These are phyloP conservation scores for Vaccinium vitisidaea DNA, from an alignment of 148 eudicot genomes.

Conservation along the genomic window DNA sequence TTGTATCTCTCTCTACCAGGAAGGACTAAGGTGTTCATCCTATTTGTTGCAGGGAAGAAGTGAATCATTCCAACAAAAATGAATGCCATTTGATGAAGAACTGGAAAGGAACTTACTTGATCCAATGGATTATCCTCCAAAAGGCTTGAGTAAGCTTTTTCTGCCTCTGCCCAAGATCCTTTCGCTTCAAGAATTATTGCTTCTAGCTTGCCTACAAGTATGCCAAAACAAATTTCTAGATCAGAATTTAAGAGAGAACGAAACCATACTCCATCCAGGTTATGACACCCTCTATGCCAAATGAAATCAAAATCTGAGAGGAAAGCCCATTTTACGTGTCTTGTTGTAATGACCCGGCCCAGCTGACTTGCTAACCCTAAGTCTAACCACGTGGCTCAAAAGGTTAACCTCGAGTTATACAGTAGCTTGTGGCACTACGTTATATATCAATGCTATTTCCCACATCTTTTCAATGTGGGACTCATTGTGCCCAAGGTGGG, in stretches of 20 bases:
- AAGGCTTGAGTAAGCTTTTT: conserved; percentile 84
- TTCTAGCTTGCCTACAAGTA: conserved; percentile 69
- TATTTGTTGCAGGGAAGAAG: conserved; percentile 13
- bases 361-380: too few relatives aligned
- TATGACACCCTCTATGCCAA: background rate
- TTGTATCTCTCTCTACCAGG: background rate
- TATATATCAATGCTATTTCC: too few relatives aligned
- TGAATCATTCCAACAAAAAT: background rate
- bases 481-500: too few relatives aligned
- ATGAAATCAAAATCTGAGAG: background rate
- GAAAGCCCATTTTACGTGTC: background rate
- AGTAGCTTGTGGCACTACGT: too few relatives aligned
- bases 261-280: background rate
- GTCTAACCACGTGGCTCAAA: too few relatives aligned
- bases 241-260: background rate
- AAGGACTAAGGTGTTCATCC: background rate
- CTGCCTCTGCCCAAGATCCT: conserved; percentile 89
- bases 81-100: background rate
- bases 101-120: conserved; percentile 49
- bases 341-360: background rate
- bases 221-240: background rate
- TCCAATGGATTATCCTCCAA: conserved; percentile 76
- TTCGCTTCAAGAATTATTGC: conserved; percentile 93
- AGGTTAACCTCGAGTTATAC: too few relatives aligned
- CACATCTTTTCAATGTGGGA: too few relatives aligned